Percentiles rank a stretch among this genome's conserved stretches.
phyloP scores from a whole-genome alignment of 2,329 filamentous ascomycete species.

The Penicillium vulpinum region DNA sequence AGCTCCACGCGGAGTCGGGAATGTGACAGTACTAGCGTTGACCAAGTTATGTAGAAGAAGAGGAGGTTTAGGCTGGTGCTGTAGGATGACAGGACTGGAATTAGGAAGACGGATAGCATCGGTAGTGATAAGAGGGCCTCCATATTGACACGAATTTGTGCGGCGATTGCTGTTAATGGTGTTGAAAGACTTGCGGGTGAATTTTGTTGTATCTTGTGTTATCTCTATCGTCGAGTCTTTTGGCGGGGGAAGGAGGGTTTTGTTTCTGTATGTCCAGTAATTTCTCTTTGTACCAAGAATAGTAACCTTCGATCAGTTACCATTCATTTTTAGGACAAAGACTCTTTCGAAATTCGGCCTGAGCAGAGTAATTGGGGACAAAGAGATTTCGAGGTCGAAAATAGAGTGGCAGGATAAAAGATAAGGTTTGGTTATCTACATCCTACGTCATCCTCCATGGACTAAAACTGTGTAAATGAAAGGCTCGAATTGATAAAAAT shows the following conservation, averaged over 20 bases:
- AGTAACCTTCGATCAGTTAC: background rate
- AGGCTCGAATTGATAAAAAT: background rate
- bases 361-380: background rate
- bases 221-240: constrained; percentile 2
- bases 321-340: background rate
- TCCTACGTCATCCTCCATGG: constrained; percentile 25
- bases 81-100: constrained; percentile 59
- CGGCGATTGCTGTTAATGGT: background rate
- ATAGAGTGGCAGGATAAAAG: constrained; percentile 16
- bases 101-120: constrained; percentile 29
- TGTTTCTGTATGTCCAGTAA: background rate
- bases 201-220: constrained; percentile 1
- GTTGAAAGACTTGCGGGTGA: background rate
- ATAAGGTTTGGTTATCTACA: constrained; percentile 15
- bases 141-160: constrained; percentile 39
- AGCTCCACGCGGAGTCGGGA: constrained; percentile 73
- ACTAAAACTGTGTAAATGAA: background rate
- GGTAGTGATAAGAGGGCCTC: constrained; percentile 51
- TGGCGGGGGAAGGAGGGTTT: background rate
- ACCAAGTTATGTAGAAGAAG: constrained; percentile 91
- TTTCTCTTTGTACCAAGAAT: background rate
- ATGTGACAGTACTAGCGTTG: constrained; percentile 76
- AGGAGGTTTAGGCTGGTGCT: constrained; percentile 78
- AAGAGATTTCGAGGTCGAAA: constrained; percentile 9
- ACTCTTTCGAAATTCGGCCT: background rate